These are phyloP conservation scores for Eimeria falciformis DNA, from an alignment of 169 alveolate genomes.

Conservation along the genomic window DNA sequence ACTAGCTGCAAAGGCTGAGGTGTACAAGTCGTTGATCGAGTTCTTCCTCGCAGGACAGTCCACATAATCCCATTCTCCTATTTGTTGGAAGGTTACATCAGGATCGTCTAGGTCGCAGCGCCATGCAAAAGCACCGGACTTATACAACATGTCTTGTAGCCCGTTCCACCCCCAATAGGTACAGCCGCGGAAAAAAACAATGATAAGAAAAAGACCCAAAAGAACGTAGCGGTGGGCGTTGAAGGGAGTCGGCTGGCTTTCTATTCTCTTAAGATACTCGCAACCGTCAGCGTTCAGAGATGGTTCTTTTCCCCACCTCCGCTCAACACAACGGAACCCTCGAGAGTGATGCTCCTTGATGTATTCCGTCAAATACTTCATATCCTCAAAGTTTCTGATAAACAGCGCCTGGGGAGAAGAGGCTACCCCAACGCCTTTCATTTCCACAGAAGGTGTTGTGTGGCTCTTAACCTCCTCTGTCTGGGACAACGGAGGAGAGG, in stretches of 20 bases:
- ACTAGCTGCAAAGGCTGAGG: conserved; percentile 63
- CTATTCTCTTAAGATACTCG: too few species aligned
- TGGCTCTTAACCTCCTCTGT: too few species aligned
- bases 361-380: background rate
- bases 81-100: background rate
- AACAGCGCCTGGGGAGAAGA: background rate
- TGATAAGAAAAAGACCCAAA: conserved; percentile 7
- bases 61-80: conserved; percentile 41
- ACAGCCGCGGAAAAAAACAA: conserved; percentile 72
- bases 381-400: background rate
- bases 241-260: background rate
- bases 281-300: background rate
- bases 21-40: conserved; percentile 66
- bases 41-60: conserved; percentile 68
- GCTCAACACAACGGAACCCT: background rate
- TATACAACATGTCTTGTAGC: conserved; percentile 76
- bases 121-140: conserved; percentile 76
- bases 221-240: conserved; percentile 45
- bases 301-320: background rate
- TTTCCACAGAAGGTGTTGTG: too few species aligned
- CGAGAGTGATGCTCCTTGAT: background rate
- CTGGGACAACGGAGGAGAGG: too few species aligned
- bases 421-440: too few species aligned
- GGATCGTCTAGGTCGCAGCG: conserved; percentile 24
- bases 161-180: conserved; percentile 81